Base-by-base conservation (phyloP, 2,329 filamentous ascomycete genomes). In the Monilinia fructicola region DNA sequence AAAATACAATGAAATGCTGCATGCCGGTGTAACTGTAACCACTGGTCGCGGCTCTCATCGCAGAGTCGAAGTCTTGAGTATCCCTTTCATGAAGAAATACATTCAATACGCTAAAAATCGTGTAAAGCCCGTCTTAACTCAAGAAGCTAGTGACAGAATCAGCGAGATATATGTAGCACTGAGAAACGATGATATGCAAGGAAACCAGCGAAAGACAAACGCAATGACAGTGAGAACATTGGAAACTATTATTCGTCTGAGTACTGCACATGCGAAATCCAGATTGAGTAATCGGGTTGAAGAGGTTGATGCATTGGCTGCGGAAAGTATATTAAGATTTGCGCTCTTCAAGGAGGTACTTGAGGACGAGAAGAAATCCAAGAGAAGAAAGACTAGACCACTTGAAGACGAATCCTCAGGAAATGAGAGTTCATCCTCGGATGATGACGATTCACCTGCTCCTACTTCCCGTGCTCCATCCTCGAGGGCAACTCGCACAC, bases 11-110 rank as follows among this genome's bases (percentile, higher is more conserved):
- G 86, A 90, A 40, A 96, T 98, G 92, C 85, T 99, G 53, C 95
- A 99, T 76, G 91, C 93, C 12, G 95, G 95, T 68, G 92, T 97
- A 56, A 92, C 88, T 9, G 79, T 92, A 21, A 92, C 89, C 4
- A 84, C 88, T 16, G 90, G 90, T 12, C 86, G 92, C 50, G 91
- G 91, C 14, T 81, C 89, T 35, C 87, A 87, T 72, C 90, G 91
- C 78, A 90, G 90, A 71, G 87, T 91, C 6, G 93, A 97, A 77
- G 91, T 99, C 18, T 82, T 99, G 64, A 96, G 91, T 79, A 97
- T 99, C 68, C 91, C 93, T 0, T 99, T 99, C 79, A 93, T 99
- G 83, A 99, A 99, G 82, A 99, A 99, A 80, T 99, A 97, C 78
- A 96, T 99, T 55, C 95, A 99, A 77, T 99, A 99, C 78, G 93